phyloP scores from a whole-genome alignment of 805 yeast genomes.

The Lachancea quebecensis region DNA sequence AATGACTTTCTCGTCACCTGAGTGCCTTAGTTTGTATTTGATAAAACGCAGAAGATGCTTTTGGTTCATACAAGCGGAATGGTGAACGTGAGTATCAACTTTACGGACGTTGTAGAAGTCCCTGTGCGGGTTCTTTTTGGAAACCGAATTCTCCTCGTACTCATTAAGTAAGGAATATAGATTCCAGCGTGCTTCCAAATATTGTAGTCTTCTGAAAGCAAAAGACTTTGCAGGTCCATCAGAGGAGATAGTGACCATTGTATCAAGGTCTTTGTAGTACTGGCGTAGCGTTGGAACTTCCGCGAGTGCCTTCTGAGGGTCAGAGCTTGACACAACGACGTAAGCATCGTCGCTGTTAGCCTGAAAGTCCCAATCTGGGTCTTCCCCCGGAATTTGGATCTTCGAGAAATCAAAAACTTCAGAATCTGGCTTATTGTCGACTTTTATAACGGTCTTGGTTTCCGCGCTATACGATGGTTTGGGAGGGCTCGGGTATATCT shows the following conservation, averaged over 20 bases:
- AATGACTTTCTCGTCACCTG: slow-evolving; percentile 84
- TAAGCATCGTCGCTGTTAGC: slow-evolving; percentile 61
- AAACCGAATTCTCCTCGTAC: slow-evolving; percentile 83
- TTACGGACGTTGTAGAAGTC: slow-evolving; percentile 46
- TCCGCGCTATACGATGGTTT: slow-evolving; percentile 73
- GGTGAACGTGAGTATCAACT: slow-evolving; percentile 86
- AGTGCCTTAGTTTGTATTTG: slow-evolving; percentile 84
- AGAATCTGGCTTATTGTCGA: slow-evolving; percentile 35
- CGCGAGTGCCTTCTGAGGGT: slow-evolving; percentile 35
- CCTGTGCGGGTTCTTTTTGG: slow-evolving; percentile 91
- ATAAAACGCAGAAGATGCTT: slow-evolving; percentile 91
- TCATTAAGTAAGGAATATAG: slow-evolving; percentile 82
- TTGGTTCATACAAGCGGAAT: slow-evolving; percentile 98
- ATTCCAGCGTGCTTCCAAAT: slow-evolving; percentile 95
- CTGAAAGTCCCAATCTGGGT: slow-evolving; percentile 49
- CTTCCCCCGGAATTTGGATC: slow-evolving; percentile 39
- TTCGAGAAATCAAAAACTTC: slow-evolving; percentile 37
- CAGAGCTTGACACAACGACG: slow-evolving; percentile 44
- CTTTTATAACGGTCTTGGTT: slow-evolving; percentile 45
- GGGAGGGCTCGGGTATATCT: slow-evolving; percentile 89
- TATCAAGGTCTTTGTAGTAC: slow-evolving; percentile 76
- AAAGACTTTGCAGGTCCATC: slow-evolving; percentile 97
- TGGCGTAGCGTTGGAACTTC: slow-evolving; percentile 79
- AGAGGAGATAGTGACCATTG: slow-evolving; percentile 64
- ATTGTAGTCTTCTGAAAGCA: slow-evolving; percentile 89